Percentiles rank a stretch among this genome's conserved stretches.
Conservation (phyloP, 306 rosid species). For the Canavalia ensiformis region DNA sequence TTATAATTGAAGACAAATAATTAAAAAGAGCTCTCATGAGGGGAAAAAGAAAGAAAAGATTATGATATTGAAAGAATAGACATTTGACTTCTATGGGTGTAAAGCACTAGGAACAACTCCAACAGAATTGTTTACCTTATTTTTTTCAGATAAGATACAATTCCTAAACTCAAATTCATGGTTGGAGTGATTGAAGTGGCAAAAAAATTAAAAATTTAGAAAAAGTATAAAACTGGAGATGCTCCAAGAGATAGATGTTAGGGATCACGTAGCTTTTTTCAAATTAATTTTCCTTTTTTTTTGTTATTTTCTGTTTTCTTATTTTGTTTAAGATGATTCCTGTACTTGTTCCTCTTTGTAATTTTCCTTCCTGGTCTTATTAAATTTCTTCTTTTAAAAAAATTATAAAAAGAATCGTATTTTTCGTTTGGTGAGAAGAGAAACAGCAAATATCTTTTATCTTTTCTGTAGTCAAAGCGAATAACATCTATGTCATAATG, state of each 20-base stretch:
- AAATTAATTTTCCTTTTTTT: not conserved
- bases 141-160: too few relatives aligned
- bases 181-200: too few relatives aligned
- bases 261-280: not conserved
- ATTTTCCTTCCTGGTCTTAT: not conserved
- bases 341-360: not conserved
- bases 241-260: not conserved
- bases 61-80: slow-evolving; percentile 6
- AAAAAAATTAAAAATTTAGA: too few relatives aligned
- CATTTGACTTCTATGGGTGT: not conserved
- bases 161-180: too few relatives aligned
- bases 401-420: not conserved
- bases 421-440: too few relatives aligned
- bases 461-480: slow-evolving; percentile 29
- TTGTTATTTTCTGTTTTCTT: not conserved
- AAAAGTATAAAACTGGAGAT: too few relatives aligned
- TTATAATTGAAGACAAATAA: slow-evolving; percentile 4
- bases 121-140: too few relatives aligned
- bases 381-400: not conserved
- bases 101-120: not conserved
- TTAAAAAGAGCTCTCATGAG: not conserved
- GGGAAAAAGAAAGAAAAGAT: not conserved
- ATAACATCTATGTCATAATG: slow-evolving; percentile 19
- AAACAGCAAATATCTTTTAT: too few relatives aligned
- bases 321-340: not conserved